Evolutionary conservation across 805 yeast species (phyloP), one percentile per base, ranked within the genome.

Genomic region (Nakazawaea anatomiae): DNA sequence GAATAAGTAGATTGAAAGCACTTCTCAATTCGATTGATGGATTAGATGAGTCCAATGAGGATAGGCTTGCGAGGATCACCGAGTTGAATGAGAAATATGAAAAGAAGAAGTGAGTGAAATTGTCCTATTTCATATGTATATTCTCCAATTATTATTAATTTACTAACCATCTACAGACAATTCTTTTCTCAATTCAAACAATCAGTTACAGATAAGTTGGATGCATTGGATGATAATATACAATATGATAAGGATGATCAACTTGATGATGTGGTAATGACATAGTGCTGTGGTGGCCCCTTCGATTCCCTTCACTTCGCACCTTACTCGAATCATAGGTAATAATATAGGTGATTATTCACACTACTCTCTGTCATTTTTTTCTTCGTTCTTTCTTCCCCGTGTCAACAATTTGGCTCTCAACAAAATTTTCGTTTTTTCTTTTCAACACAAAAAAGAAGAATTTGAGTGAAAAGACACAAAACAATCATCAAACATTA

Each of bases 11-110:
- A 45, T 60, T 74, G 35, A 63, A 71, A 44, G 65, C 58, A 47
- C 56, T 65, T 7, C 56, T 76, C n/a, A 67, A 67, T 51, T 67
- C 65, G 35, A 66, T 76, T 9, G 77, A 75, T 44, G 81, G 78
- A 1, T 63, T 75, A 43, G 64, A 71, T 36, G 77, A 74, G 53
- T 65, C 75, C 1, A 67, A 72, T 12, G 74, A 69, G 41, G 68
- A 64, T 14, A 55, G 74, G 40, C 56, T 67, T 39, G 52, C 51
- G 29, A 60, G 63, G 36, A 68, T 75, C 44, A 68, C 62, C 41
- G 58, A 57, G n/a, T 57, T 73, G 50, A 61, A 60, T 36, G 60
- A 56, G 34, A 60, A 72, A 43, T 72, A 66, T 7, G 55, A 54
- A 1, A 52, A 49, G 31, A 69, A 70, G 46, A 58, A 55, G 47